phyloP scores from a whole-genome alignment of 2,329 filamentous ascomycete genomes.

The Diplodia mutila region DNA sequence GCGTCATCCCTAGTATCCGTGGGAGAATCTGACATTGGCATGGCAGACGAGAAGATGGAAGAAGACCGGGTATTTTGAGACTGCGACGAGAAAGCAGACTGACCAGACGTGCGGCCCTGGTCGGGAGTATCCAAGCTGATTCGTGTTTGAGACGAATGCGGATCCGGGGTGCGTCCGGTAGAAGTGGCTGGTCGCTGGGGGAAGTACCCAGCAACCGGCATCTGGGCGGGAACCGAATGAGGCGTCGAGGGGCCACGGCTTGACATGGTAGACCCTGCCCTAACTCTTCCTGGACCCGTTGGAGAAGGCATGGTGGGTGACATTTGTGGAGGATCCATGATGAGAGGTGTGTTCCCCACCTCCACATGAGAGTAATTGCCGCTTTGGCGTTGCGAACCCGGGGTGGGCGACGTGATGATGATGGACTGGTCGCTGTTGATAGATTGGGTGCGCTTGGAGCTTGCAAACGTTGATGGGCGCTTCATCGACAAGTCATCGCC shows the following conservation, averaged over 20 bases:
- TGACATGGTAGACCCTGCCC: conserved; percentile 60
- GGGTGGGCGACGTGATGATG: conserved; percentile 18
- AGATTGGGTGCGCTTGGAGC: conserved; percentile 48
- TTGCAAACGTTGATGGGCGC: conserved; percentile 44
- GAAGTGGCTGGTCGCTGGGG: conserved; percentile 41
- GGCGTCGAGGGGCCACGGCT: conserved; percentile 59
- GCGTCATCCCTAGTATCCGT: conserved; percentile 31
- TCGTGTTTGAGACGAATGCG: conserved; percentile 4
- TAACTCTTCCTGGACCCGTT: conserved; percentile 49
- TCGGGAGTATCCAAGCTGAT: conserved; percentile 39
- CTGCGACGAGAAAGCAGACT: conserved; percentile 23
- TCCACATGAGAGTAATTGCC: conserved; percentile 26
- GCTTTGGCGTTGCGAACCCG: conserved; percentile 18
- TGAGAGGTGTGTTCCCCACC: conserved; percentile 57
- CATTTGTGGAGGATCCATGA: conserved; percentile 48
- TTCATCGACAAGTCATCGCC: conserved; percentile 45
- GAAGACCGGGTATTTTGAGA: conserved; percentile 59
- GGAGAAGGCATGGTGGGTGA: conserved; percentile 24
- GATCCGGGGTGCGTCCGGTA: conserved; percentile 19
- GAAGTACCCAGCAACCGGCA: conserved; percentile 38
- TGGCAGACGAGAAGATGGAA: conserved; percentile 82
- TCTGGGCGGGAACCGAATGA: conserved; percentile 26
- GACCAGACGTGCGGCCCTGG: conserved; percentile 45
- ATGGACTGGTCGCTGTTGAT: conserved; percentile 44
- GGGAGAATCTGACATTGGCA: conserved; percentile 71